Base-by-base conservation (phyloP, 1,284 basidiomycete species). In the Ganoderma sp. region DNA sequence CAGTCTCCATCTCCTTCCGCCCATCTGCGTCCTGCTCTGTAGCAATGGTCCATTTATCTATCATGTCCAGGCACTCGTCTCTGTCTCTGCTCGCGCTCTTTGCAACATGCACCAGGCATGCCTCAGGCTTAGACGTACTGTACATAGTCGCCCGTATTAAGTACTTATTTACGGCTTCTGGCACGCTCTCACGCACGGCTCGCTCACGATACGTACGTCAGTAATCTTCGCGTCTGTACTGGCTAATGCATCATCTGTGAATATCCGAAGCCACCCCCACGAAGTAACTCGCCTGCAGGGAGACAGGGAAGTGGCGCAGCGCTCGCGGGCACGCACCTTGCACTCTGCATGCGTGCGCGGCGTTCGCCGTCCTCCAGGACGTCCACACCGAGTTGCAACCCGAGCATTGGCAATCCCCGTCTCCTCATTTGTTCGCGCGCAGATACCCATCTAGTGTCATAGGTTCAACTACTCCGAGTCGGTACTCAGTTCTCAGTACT, bases 91-190 rank as follows among this genome's bases (percentile, higher is more conserved):
- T 50, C 48, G 48, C 48, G 48, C 10, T 25, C 48, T 28, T 28
- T 34, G 52, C 42, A 41, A 22, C 19, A 43, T 37, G 61, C 61
- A 63, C 50, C 34, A 63, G 45, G 48, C 61, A 39, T 39, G 10
- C 25, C 17, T 15, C 2, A 52, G 45, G 32, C 61, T 39, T 63
- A 63, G 45, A 63, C 45, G 61, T 63, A 63, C n/a, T 48, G 61
- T 63, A 63, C 61, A 58, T 56, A 64, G 22, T 37, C 25, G 42
- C 14, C 12, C 42, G 12, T 43, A 43, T 17, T 14, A 15, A 17
- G 8, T 56, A 34, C 32, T 56, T 25, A 34, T 56, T 56, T 25
- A 32, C 32, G 32, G 32, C 32, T 32, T 32, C 32, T 32, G 2
- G 32, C 32, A 32, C 28, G 2, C 3, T 17, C 25, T 28, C 25